Evolutionary conservation across 192 early-diverging fungal species (phyloP).

Genomic region (Phycomyces nitens): DNA sequence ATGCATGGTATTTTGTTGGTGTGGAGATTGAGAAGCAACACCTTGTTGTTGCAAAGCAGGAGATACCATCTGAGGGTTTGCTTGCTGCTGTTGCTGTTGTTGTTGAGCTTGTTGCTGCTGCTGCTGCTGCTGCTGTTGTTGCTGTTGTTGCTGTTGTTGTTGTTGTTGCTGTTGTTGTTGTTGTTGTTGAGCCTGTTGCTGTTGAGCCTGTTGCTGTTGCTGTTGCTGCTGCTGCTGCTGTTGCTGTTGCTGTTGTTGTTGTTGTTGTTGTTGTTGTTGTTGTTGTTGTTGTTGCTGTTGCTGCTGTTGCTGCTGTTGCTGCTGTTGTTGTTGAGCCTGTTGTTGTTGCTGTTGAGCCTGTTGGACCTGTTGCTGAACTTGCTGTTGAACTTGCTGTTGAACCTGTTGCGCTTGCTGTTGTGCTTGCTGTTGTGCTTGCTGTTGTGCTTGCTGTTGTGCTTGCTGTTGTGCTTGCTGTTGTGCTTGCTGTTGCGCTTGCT

Average conservation of each 20-base stretch:
- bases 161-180: conserved; percentile 47
- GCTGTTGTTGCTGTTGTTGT: conserved; percentile 3
- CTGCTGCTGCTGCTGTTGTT: background rate
- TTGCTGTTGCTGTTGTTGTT: background rate
- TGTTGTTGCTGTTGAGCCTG: conserved; percentile 9
- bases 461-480: conserved; percentile 34
- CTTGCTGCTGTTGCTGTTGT: conserved; percentile 9
- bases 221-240: conserved; percentile 4
- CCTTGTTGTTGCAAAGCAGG: conserved; percentile 1
- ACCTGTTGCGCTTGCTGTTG: conserved; percentile 6
- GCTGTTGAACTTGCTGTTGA: conserved; percentile 9
- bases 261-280: background rate
- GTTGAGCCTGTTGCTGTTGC: background rate
- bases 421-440: background rate
- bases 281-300: conserved; percentile 7
- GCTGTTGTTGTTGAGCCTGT: background rate
- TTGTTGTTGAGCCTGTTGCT: conserved; percentile 15
- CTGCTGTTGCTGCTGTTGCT: conserved; percentile 2
- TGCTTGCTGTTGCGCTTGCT: conserved; percentile 38
- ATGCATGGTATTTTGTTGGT: conserved; percentile 12
- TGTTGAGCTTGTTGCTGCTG: conserved; percentile 3
- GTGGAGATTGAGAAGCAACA: background rate
- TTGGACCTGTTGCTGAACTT: background rate
- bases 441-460: conserved; percentile 1
- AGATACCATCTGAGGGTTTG: conserved; percentile 3